Base-by-base conservation (phyloP, 2,329 filamentous ascomycete species). In the Curvularia sp. region DNA sequence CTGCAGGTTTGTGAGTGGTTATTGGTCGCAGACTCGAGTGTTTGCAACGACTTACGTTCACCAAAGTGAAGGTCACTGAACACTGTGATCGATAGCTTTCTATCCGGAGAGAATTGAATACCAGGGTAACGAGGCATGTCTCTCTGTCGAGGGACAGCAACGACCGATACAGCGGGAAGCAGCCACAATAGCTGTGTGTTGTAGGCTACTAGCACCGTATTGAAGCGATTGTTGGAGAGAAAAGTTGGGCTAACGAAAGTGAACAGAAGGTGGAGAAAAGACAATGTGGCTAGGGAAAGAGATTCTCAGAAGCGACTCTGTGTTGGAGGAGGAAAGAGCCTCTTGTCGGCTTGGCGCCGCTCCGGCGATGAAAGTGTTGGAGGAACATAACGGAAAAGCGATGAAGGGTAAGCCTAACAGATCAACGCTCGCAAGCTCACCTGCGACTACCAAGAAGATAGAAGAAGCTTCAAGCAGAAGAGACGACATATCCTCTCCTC, bases 61-160 rank as follows among this genome's bases (percentile, higher is more conserved):
- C 88, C 89, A 69, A 89, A 89, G 70, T 92, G 89, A 7, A 92
- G 75, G 65, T 92, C 89, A 27, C 86, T 83, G 60, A 92, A 89
- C 12, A 92, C 81, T 1, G 86, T 74, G 30, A 84, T 79, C 19
- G 82, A 79, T 49, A 84, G 83, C 15, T 71, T 76, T 19, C 76
- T 72, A 51, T 80, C 65, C 0, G 45, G 18, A n/a, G 59, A 57
- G 47, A 75, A 76, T 5, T 58, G 60, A 2, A 75, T 63, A 4
- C 68, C 69, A 5, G 64, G 64, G 21, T 69, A 68, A 9, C 73
- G 57, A 23, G 61, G 59, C 1, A 48, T 38, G 2, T 53, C 10
- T 30, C 55, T 21, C 25, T 27, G 27, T 12, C 28, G 38, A 32
- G 51, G 38, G n/a, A 52, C 43, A 15, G 53, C 43, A 9, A 63